Conservation (phyloP, 305 asterid genomes). For the Plantago coronopus region DNA sequence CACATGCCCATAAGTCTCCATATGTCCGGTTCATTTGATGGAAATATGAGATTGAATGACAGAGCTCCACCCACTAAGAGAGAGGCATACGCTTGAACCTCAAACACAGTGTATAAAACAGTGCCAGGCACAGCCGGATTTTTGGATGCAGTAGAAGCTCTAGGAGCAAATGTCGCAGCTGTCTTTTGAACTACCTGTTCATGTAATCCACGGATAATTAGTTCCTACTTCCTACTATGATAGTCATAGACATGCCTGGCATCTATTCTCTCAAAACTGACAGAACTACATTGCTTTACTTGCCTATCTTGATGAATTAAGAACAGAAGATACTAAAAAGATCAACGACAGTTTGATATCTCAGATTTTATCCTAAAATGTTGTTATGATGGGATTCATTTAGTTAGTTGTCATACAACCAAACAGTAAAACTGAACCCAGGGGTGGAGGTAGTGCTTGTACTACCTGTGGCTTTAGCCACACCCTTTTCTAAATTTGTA, state of each 20-base stretch:
- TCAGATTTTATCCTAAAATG: no score
- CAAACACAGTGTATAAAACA: slow-evolving; percentile 66
- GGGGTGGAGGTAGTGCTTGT: no score
- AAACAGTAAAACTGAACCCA: not conserved
- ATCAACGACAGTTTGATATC: not conserved
- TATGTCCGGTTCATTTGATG: slow-evolving; percentile 83
- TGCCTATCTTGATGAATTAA: not conserved
- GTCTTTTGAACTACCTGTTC: slow-evolving; percentile 83
- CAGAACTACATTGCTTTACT: not conserved
- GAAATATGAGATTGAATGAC: slow-evolving; percentile 85
- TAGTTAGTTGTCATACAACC: not conserved
- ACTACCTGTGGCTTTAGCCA: no score
- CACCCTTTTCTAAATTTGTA: no score
- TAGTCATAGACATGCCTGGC: not conserved
- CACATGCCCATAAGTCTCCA: slow-evolving; percentile 99
- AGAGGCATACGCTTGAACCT: slow-evolving; percentile 78
- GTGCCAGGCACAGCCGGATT: slow-evolving; percentile 88
- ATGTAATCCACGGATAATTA: not conserved
- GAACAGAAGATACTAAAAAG: not conserved
- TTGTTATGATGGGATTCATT: not conserved
- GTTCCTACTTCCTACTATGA: no score
- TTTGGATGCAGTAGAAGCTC: slow-evolving; percentile 80
- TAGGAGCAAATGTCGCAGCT: slow-evolving; percentile 91
- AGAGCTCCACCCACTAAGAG: slow-evolving; percentile 82
- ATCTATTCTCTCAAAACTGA: not conserved